Evolutionary conservation across 2,329 filamentous ascomycete species (phyloP), one percentile per base, ranked within the genome.

Genomic region (Diaporthe longicolla): DNA sequence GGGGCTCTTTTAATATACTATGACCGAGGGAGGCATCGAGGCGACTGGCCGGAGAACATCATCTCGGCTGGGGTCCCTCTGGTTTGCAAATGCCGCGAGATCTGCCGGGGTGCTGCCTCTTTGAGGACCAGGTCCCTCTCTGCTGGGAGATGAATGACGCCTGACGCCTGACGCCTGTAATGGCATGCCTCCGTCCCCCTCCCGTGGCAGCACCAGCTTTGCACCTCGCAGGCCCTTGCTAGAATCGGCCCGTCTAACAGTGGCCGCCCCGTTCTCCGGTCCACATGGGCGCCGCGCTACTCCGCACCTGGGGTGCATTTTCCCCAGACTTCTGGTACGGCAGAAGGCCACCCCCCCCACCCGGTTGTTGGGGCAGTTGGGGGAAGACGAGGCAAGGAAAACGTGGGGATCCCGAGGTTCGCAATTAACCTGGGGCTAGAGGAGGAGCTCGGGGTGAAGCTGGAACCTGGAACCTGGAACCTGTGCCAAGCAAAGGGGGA

Each of bases 241-340:
- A 35, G 26, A 66, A 13, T 66, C 63, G 63, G 63, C 63, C 63
- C 63, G 45, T 66, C 45, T 66, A 52, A 9, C 35, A 19, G 50
- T 66, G 63, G n/a, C 11, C 37, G 37, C 63, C 63, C 63, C 63
- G 63, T 66, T 54, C 45, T 24, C n/a, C 43, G 43, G 19, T 66
- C 45, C 63, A 66, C 63, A 52, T n/a, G 37, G 37, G 63, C 37
- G 45, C 37, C 45, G 45, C 29, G 26, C 61, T 66, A 52, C 63
- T 66, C 63, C 63, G 63, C 63, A 66, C 45, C 37, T 40, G 29
- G 63, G 24, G 29, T 66, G 63, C 63, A 37, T 52, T 52, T 66
- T 66, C 63, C 45, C 63, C 63, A 66, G 63, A 66, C 45, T 40
- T 66, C 63, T 52, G 61, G 61, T 29, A 52, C 45, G 61, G 61